Percentiles rank a stretch among this genome's conserved stretches.
phyloP scores from a whole-genome alignment of 305 asterid species.

The Ruellia speciosa region DNA sequence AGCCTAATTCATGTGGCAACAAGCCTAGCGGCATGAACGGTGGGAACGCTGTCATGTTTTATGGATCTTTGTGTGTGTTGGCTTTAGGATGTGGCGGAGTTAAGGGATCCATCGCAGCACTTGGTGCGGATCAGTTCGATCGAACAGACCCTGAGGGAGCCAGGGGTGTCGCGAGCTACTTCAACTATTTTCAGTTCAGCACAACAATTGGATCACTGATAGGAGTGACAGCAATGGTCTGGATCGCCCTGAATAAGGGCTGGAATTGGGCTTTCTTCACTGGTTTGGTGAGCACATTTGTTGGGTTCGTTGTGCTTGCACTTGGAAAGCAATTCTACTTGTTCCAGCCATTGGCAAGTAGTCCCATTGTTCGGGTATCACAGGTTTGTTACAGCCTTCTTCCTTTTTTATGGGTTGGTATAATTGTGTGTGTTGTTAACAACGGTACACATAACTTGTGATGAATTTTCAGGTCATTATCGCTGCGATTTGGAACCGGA shows the following conservation, averaged over 20 bases:
- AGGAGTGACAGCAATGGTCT: conserved; percentile 43
- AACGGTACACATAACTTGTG: neutral
- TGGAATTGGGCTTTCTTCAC: conserved; percentile 48
- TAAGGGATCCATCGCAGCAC: conserved; percentile 37
- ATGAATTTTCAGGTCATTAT: conserved; percentile 22
- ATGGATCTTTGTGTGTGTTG: conserved; percentile 27
- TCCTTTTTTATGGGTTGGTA: neutral
- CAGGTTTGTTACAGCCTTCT: conserved; percentile 23
- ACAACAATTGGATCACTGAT: conserved; percentile 35
- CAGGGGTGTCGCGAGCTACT: conserved; percentile 33
- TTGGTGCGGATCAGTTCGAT: conserved; percentile 53
- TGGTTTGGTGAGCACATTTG: conserved; percentile 23
- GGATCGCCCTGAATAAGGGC: conserved; percentile 41
- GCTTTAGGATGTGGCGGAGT: conserved; percentile 49
- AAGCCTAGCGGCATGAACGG: conserved; percentile 25
- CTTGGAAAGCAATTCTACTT: conserved; percentile 36
- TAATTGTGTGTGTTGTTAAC: neutral
- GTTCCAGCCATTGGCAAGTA: conserved; percentile 26
- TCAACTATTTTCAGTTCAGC: conserved; percentile 40
- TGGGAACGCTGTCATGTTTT: conserved; percentile 25
- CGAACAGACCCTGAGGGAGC: conserved; percentile 27
- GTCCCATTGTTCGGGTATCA: conserved; percentile 29
- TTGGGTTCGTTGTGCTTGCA: conserved; percentile 34
- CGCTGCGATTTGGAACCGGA: conserved; percentile 24
- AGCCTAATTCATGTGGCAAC: conserved; percentile 25